Evolutionary conservation across 768 basidiomycete genomes (phyloP).

Genomic region (Hebeloma cylindrosporum): DNA sequence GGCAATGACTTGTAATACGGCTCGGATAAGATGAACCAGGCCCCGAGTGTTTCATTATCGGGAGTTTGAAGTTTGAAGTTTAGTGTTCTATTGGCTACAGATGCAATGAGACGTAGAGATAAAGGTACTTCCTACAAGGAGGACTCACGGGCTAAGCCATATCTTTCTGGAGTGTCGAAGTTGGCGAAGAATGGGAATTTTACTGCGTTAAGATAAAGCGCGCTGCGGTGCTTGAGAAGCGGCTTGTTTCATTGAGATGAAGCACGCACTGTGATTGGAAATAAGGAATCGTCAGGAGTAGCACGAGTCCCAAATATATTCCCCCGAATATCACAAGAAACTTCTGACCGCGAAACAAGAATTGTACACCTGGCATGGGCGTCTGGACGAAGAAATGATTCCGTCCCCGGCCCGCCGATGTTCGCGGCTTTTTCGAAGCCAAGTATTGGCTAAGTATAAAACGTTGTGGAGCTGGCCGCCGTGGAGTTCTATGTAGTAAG

Average conservation of each 20-base stretch:
- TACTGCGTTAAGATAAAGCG: constrained; percentile 63
- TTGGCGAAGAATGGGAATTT: constrained; percentile 61
- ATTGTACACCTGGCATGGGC: constrained; percentile 14
- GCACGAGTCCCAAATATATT: constrained; percentile 53
- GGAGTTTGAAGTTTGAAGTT: constrained; percentile 69
- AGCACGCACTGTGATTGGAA: constrained; percentile 67
- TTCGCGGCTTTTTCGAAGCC: no score
- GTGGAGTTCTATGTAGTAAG: no score
- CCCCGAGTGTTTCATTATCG: constrained; percentile 80
- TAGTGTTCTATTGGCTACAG: constrained; percentile 70
- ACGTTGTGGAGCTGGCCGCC: no score
- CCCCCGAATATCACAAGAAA: constrained; percentile 44
- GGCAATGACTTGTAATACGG: constrained; percentile 54
- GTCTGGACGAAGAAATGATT: background rate
- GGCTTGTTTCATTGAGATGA: constrained; percentile 3
- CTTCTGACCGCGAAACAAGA: constrained; percentile 25
- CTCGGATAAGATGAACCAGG: constrained; percentile 82
- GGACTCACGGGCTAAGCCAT: constrained; percentile 74
- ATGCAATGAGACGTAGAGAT: background rate
- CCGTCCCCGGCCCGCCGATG: background rate
- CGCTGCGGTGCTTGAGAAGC: constrained; percentile 27
- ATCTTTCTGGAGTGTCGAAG: constrained; percentile 69
- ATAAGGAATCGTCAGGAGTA: constrained; percentile 57
- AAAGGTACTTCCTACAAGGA: constrained; percentile 7
- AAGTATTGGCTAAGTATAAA: no score